Percentiles rank a stretch among this genome's conserved stretches.
Evolutionary conservation across 345 rosid species (phyloP).

Genomic region (Citrus medica): DNA sequence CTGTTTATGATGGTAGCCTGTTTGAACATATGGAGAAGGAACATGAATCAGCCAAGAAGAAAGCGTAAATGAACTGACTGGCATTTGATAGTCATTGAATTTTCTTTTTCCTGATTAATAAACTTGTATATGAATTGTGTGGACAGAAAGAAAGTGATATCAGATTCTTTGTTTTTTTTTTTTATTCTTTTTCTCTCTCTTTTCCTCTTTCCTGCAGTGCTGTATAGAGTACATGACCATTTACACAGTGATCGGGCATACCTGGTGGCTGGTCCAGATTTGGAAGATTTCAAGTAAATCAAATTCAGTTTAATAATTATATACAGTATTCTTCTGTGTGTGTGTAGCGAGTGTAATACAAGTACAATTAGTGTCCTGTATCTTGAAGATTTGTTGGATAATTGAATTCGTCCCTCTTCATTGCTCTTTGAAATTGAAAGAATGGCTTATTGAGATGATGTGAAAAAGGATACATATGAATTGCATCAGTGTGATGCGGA

Average conservation of each 20-base stretch:
- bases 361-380: not conserved
- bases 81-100: not conserved
- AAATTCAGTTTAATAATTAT: not conserved
- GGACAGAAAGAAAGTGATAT: not conserved
- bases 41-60: slow-evolving; percentile 42
- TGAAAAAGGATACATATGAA: too few relatives aligned
- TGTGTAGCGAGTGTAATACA: not conserved
- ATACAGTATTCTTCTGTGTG: not conserved
- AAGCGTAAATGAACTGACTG: slow-evolving; percentile 23
- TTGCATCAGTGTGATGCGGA: too few relatives aligned
- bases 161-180: not conserved
- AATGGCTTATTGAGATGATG: too few relatives aligned
- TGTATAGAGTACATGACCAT: not conserved
- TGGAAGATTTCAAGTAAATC: not conserved
- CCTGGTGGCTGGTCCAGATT: not conserved
- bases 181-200: not conserved
- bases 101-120: not conserved
- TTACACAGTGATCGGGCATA: not conserved
- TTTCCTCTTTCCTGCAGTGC: not conserved
- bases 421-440: too few relatives aligned
- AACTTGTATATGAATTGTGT: not conserved
- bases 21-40: slow-evolving; percentile 62
- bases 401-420: too few relatives aligned
- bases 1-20: slow-evolving; percentile 76
- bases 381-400: too few relatives aligned